Conservation (phyloP, 2,329 filamentous ascomycete species). For the Colletotrichum echinochloae region DNA sequence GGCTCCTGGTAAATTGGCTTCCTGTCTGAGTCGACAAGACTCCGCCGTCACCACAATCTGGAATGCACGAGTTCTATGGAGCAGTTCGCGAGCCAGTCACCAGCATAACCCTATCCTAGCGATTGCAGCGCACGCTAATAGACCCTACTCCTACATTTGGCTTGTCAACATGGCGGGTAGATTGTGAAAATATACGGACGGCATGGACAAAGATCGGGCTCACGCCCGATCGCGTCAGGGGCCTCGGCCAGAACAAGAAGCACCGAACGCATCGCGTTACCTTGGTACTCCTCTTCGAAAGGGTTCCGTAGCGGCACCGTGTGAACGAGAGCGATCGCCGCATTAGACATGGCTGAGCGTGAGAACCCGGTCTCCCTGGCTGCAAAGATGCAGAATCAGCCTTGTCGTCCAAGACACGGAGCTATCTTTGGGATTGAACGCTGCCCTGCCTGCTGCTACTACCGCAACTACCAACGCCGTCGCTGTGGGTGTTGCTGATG, state of each 20-base stretch:
- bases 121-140: slow-evolving; percentile 25
- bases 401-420: slow-evolving; percentile 33
- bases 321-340: slow-evolving; percentile 5
- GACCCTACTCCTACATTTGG: slow-evolving; percentile 7
- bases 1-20: slow-evolving; percentile 10
- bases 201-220: not conserved
- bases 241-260: slow-evolving; percentile 19
- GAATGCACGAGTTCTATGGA: slow-evolving; percentile 17
- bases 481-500: slow-evolving; percentile 10
- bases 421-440: slow-evolving; percentile 36
- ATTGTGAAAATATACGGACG: slow-evolving; percentile 18
- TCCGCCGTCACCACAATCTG: slow-evolving; percentile 7
- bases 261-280: slow-evolving; percentile 4
- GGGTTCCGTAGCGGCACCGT: not conserved
- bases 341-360: slow-evolving; percentile 26
- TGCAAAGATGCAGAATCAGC: slow-evolving; percentile 35
- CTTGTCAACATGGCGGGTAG: slow-evolving; percentile 1
- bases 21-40: slow-evolving; percentile 7
- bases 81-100: slow-evolving; percentile 32
- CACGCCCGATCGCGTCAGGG: not conserved
- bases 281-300: slow-evolving; percentile 20
- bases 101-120: slow-evolving; percentile 35
- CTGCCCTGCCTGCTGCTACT: slow-evolving; percentile 13
- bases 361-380: slow-evolving; percentile 25
- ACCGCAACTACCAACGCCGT: not conserved